Evolutionary conservation across 441 rosid species (phyloP).

Genomic region (Populus hybrid): DNA sequence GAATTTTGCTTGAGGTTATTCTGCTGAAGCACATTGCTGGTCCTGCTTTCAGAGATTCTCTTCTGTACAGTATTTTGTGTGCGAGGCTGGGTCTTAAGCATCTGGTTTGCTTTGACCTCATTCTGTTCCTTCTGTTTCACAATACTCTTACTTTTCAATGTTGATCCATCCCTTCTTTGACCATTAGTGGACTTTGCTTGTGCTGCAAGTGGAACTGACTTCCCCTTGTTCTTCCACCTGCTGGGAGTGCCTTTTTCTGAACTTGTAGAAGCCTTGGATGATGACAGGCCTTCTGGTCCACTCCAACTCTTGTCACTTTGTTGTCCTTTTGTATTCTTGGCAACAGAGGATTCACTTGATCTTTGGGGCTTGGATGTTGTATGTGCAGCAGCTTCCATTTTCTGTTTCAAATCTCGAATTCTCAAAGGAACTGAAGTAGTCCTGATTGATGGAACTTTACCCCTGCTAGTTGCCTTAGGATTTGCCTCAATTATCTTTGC

Average conservation of each 20-base stretch:
- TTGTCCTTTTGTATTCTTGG: slow-evolving; percentile 37
- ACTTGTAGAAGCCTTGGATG: slow-evolving; percentile 22
- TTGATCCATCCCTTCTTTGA: slow-evolving; percentile 42
- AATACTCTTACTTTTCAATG: slow-evolving; percentile 26
- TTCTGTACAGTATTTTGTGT: slow-evolving; percentile 37
- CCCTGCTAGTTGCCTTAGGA: slow-evolving; percentile 39
- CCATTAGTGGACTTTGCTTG: slow-evolving; percentile 37
- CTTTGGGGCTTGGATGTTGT: slow-evolving; percentile 39
- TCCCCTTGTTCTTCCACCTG: slow-evolving; percentile 41
- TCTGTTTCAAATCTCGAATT: slow-evolving; percentile 69
- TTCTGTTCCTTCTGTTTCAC: slow-evolving; percentile 37
- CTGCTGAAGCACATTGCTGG: slow-evolving; percentile 46
- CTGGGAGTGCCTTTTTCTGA: slow-evolving; percentile 31
- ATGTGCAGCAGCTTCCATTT: slow-evolving; percentile 57
- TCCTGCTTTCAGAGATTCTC: slow-evolving; percentile 36
- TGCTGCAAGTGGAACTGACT: slow-evolving; percentile 34
- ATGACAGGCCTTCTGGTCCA: slow-evolving; percentile 25
- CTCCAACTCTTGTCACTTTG: slow-evolving; percentile 24
- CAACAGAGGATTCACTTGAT: slow-evolving; percentile 21
- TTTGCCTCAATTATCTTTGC: slow-evolving; percentile 69
- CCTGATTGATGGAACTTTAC: slow-evolving; percentile 33
- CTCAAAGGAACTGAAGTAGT: slow-evolving; percentile 72
- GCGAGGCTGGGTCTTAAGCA: slow-evolving; percentile 30
- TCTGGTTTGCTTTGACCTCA: slow-evolving; percentile 36
- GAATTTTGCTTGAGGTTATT: slow-evolving; percentile 75